Evolutionary conservation across 2,329 filamentous ascomycete species (phyloP).

Genomic region (Scortechinia acanthostroma): DNA sequence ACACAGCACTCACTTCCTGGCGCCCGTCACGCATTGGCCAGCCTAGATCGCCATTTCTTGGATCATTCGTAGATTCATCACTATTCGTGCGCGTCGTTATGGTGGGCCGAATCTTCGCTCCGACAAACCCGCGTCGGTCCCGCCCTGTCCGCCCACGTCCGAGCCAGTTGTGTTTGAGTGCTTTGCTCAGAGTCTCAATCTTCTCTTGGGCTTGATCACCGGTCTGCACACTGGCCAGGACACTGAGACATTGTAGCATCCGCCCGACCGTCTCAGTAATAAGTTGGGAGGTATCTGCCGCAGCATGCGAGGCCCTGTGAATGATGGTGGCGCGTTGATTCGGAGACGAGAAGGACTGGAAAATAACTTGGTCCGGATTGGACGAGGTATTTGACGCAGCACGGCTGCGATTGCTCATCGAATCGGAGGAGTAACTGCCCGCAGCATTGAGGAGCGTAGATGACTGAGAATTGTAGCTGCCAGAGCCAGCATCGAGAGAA

Average conservation of each 20-base stretch:
- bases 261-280: slow-evolving; percentile 58
- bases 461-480: slow-evolving; percentile 49
- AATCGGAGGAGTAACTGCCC: slow-evolving; percentile 34
- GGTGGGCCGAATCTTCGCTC: slow-evolving; percentile 24
- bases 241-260: slow-evolving; percentile 59
- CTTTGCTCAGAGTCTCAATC: slow-evolving; percentile 49
- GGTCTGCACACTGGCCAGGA: slow-evolving; percentile 51
- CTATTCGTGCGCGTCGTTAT: not conserved
- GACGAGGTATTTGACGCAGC: slow-evolving; percentile 49
- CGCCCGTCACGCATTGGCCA: not conserved
- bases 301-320: not conserved
- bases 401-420: slow-evolving; percentile 38
- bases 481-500: slow-evolving; percentile 37
- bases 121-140: slow-evolving; percentile 57
- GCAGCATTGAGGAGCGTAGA: slow-evolving; percentile 37
- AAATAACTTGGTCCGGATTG: not conserved
- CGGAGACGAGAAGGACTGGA: not conserved
- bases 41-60: not conserved
- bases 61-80: not conserved
- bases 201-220: slow-evolving; percentile 48
- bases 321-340: not conserved
- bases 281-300: slow-evolving; percentile 26
- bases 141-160: slow-evolving; percentile 54
- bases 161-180: slow-evolving; percentile 62
- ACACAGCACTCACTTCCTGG: too few species aligned